A percentile compares a stretch with the other conserved stretches of the same genome.
These are phyloP conservation scores for Penicillium silybi DNA, from an alignment of 495 filamentous ascomycete genomes.

Conservation along the genomic window DNA sequence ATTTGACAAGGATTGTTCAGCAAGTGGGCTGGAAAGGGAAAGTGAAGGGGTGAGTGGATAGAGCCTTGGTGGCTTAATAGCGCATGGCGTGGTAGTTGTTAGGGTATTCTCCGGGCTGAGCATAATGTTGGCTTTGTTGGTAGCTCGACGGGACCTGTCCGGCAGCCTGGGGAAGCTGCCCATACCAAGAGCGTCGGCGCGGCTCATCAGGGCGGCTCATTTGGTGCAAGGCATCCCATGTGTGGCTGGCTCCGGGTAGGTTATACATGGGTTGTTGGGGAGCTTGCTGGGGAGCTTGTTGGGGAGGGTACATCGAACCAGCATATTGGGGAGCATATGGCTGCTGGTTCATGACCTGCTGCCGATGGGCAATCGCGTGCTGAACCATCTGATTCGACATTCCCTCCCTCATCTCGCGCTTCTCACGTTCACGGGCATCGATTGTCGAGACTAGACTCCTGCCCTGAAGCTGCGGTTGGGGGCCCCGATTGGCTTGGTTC, in stretches of 20 bases:
- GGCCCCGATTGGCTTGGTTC: constrained; percentile 48
- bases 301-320: constrained; percentile 18
- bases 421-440: constrained; percentile 70
- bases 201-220: constrained; percentile 32
- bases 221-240: constrained; percentile 42
- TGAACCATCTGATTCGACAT: constrained; percentile 70
- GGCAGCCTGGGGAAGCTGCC: constrained; percentile 25
- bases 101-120: constrained; percentile 25
- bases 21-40: neutral
- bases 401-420: constrained; percentile 65
- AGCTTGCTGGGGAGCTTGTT: constrained; percentile 9
- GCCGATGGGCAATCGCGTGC: constrained; percentile 71
- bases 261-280: constrained; percentile 31
- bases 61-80: constrained; percentile 9
- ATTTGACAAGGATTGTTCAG: neutral
- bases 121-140: constrained; percentile 25
- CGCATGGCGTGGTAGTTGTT: constrained; percentile 25
- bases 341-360: constrained; percentile 50
- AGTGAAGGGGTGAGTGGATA: neutral
- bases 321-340: constrained; percentile 23
- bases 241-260: constrained; percentile 38
- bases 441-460: constrained; percentile 72
- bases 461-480: constrained; percentile 41
- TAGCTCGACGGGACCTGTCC: constrained; percentile 21
- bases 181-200: constrained; percentile 41